Conservation (phyloP, 1,139 yeast genomes). For the Zygosaccharomyces pseudobailii region DNA sequence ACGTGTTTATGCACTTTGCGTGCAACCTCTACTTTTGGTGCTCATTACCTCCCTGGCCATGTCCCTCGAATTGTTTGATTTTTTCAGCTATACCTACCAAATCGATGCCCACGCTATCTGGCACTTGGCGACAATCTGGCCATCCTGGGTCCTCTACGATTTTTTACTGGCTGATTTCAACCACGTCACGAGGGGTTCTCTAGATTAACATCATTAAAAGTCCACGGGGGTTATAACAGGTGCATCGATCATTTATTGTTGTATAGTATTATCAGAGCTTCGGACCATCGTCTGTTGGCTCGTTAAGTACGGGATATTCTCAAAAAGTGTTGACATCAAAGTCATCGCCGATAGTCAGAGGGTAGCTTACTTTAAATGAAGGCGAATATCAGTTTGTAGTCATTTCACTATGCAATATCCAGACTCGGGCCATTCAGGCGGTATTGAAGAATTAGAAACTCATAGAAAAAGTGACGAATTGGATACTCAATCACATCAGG, state of each 20-base stretch:
- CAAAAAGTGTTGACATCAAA: background rate
- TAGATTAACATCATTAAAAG: slow-evolving; percentile 1
- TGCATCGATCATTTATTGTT: background rate
- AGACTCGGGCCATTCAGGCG: background rate
- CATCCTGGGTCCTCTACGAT: slow-evolving; percentile 40
- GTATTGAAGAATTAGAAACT: background rate
- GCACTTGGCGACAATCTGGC: slow-evolving; percentile 78
- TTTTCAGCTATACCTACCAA: slow-evolving; percentile 64
- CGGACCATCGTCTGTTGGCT: background rate
- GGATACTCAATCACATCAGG: background rate
- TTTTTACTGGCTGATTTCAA: slow-evolving; percentile 35
- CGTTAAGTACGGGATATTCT: background rate
- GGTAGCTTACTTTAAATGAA: too few species aligned
- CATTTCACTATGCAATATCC: background rate
- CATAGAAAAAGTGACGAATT: background rate
- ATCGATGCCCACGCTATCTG: slow-evolving; percentile 92
- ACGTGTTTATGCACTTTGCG: slow-evolving; percentile 41
- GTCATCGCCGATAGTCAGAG: background rate
- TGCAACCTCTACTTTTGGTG: slow-evolving; percentile 48
- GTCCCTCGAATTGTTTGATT: slow-evolving; percentile 85
- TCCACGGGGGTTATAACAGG: background rate
- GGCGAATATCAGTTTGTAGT: background rate
- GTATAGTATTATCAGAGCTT: background rate
- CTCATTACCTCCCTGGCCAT: slow-evolving; percentile 60
- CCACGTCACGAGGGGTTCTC: slow-evolving; percentile 6